phyloP scores from a whole-genome alignment of 164 flowering plant species.

The Sedum album region DNA sequence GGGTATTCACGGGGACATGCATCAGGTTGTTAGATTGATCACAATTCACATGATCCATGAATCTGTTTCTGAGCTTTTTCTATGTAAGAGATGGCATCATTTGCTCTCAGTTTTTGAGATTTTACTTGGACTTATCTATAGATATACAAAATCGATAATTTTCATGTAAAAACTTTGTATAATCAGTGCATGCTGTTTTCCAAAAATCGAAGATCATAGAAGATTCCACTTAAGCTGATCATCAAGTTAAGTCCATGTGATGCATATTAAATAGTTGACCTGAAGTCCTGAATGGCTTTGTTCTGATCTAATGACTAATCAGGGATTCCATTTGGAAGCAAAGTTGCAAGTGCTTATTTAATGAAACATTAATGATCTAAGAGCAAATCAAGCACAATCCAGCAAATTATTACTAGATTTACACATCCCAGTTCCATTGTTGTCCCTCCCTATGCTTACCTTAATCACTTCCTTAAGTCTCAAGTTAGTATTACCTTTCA shows the following conservation, averaged over 20 bases:
- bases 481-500: background rate
- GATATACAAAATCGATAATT: too few relatives aligned
- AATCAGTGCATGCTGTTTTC: too few relatives aligned
- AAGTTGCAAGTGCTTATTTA: background rate
- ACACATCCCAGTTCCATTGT: background rate
- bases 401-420: background rate
- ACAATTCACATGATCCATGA: background rate
- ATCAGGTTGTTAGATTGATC: background rate
- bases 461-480: too few relatives aligned
- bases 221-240: too few relatives aligned
- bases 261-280: background rate
- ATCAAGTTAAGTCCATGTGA: too few relatives aligned
- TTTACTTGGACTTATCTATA: too few relatives aligned
- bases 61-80: background rate
- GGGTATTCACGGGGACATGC: background rate
- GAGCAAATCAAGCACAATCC: background rate
- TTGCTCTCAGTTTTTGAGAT: too few relatives aligned
- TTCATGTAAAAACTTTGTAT: too few relatives aligned
- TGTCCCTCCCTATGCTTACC: background rate
- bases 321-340: background rate
- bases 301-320: too few relatives aligned
- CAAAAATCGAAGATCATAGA: too few relatives aligned
- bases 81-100: background rate
- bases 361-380: background rate
- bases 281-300: too few relatives aligned